Percentiles rank a stretch among this genome's conserved stretches.
Conservation (phyloP, 169 alveolate species). For the Plasmodium malariae region DNA sequence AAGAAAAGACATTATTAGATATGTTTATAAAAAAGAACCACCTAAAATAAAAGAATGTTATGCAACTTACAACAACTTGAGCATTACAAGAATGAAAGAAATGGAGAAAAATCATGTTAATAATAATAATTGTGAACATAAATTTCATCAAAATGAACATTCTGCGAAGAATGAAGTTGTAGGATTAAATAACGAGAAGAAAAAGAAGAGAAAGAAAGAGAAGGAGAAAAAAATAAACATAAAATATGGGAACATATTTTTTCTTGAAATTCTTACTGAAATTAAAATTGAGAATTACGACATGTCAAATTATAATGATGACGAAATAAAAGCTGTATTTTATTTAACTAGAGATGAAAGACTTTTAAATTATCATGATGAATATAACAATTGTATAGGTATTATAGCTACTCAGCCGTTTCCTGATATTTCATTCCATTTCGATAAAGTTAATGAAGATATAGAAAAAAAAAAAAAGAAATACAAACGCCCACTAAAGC, state of each 20-base stretch:
- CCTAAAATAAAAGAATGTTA: constrained; percentile 41
- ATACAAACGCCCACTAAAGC: not conserved
- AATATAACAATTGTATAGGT: constrained; percentile 49
- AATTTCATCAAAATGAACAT: not conserved
- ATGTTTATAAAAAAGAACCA: constrained; percentile 34
- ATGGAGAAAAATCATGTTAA: not conserved
- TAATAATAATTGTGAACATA: not conserved
- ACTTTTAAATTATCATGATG: constrained; percentile 36
- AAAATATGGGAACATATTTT: constrained; percentile 54
- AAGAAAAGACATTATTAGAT: constrained; percentile 46
- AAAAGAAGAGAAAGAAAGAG: not conserved
- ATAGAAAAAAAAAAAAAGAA: not conserved
- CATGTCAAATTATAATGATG: constrained; percentile 17
- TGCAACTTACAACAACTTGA: constrained; percentile 22
- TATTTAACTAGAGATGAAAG: constrained; percentile 58
- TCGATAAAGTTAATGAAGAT: not conserved
- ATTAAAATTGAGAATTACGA: constrained; percentile 32
- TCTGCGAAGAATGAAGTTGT: not conserved
- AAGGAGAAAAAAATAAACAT: constrained; percentile 46
- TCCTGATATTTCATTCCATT: constrained; percentile 17
- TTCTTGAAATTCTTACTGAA: constrained; percentile 64
- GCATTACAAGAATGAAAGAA: not conserved
- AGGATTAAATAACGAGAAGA: not conserved
- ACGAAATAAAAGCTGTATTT: constrained; percentile 64
- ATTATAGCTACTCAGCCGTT: constrained; percentile 58